These are phyloP conservation scores for Mortierella sp. DNA, from an alignment of 371 early-diverging fungal species.

Conservation along the genomic window DNA sequence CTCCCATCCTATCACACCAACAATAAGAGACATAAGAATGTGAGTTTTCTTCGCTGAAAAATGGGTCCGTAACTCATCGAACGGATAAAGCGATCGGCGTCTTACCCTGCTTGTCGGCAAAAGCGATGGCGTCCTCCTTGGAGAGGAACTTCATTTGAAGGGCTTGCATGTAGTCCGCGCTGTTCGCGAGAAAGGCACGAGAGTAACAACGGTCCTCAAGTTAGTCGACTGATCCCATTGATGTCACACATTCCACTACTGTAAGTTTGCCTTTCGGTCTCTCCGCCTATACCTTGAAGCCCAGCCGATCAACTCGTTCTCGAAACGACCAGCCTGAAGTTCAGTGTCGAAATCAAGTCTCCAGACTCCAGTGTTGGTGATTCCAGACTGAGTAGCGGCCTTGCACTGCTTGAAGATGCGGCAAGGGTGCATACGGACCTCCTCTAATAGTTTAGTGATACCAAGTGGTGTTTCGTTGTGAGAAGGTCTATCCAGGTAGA, in stretches of 20 bases:
- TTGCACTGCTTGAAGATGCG: slow-evolving; percentile 89
- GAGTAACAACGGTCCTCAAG: background rate
- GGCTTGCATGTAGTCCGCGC: slow-evolving; percentile 89
- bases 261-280: background rate
- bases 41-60: background rate
- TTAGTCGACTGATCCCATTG: background rate
- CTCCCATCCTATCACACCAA: slow-evolving; percentile 73
- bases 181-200: slow-evolving; percentile 28
- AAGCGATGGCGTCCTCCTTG: slow-evolving; percentile 92
- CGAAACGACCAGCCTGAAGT: slow-evolving; percentile 86
- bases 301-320: slow-evolving; percentile 97
- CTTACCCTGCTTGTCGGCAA: slow-evolving; percentile 94
- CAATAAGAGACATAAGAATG: background rate
- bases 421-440: slow-evolving; percentile 76
- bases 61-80: background rate
- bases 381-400: slow-evolving; percentile 90
- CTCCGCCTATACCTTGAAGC: slow-evolving; percentile 76
- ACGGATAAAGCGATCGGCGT: background rate
- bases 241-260: background rate
- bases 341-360: slow-evolving; percentile 90
- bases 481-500: background rate
- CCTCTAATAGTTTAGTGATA: slow-evolving; percentile 55
- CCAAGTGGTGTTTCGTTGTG: background rate
- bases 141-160: slow-evolving; percentile 86
- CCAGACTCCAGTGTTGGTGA: slow-evolving; percentile 85